Percentiles rank a stretch among this genome's conserved stretches.
Evolutionary conservation across 2,329 filamentous ascomycete genomes (phyloP).

Genomic region (Stachybotrys echinatus): DNA sequence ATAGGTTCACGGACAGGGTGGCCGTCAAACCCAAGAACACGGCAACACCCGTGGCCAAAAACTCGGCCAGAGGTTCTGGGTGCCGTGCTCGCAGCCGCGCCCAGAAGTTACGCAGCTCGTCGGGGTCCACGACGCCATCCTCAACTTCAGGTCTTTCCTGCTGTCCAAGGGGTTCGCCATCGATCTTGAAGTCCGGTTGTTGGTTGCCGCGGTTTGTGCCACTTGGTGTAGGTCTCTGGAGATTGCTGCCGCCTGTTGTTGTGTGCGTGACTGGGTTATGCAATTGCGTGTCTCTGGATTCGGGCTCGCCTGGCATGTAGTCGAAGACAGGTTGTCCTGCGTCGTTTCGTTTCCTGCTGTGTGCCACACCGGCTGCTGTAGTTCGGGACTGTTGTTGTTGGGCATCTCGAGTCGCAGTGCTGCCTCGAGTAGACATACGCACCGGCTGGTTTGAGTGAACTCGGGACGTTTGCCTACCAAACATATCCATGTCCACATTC

Average conservation of each 20-base stretch:
- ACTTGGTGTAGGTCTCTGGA: not conserved
- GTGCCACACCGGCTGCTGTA: slow-evolving; percentile 3
- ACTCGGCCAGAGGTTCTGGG: slow-evolving; percentile 15
- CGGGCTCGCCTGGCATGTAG: slow-evolving; percentile 1
- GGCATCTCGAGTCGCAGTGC: not conserved
- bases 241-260: not conserved
- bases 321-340: slow-evolving; percentile 6
- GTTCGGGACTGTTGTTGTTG: not conserved
- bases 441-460: slow-evolving; percentile 3
- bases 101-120: slow-evolving; percentile 16
- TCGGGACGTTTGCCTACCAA: slow-evolving; percentile 1
- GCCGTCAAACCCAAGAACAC: slow-evolving; percentile 12
- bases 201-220: not conserved
- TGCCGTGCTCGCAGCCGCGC: slow-evolving; percentile 12
- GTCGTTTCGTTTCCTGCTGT: slow-evolving; percentile 3
- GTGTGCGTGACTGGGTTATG: not conserved
- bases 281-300: not conserved
- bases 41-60: slow-evolving; percentile 12
- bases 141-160: slow-evolving; percentile 9
- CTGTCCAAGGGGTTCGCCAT: slow-evolving; percentile 11
- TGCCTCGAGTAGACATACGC: slow-evolving; percentile 2
- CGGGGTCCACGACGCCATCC: slow-evolving; percentile 6
- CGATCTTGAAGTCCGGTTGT: slow-evolving; percentile 9
- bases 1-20: slow-evolving; percentile 11
- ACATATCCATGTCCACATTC: slow-evolving; percentile 7